Evolutionary conservation across 352 stramenopile species (phyloP).

Genomic region (Phytopythium delawarense): DNA sequence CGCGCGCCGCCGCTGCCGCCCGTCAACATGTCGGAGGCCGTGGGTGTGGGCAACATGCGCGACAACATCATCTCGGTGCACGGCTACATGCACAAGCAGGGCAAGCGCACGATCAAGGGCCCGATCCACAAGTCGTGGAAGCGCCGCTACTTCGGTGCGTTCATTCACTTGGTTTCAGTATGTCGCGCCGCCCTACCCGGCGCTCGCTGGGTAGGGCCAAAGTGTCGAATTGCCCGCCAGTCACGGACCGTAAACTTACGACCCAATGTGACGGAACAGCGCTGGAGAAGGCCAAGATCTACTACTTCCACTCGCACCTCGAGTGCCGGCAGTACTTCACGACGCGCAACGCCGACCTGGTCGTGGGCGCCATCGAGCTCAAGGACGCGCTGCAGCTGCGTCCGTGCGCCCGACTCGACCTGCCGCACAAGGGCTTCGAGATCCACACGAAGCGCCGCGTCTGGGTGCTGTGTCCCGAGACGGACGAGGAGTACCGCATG

Average conservation of each 20-base stretch:
- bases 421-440: conserved; percentile 81
- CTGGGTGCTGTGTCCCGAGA: conserved; percentile 84
- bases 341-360: conserved; percentile 75
- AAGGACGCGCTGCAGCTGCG: conserved; percentile 85
- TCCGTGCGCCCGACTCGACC: conserved; percentile 69
- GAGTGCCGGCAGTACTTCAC: conserved; percentile 88
- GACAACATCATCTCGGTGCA: conserved; percentile 89
- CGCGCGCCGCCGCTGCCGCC: conserved; percentile 56
- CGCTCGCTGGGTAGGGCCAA: too few relatives aligned
- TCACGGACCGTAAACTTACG: neutral
- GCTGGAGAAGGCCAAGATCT: conserved; percentile 86
- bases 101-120: conserved; percentile 84
- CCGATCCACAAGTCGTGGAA: conserved; percentile 88
- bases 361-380: conserved; percentile 76
- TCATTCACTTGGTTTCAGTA: too few relatives aligned
- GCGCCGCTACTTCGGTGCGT: conserved; percentile 71
- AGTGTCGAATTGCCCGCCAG: neutral
- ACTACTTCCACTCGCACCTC: conserved; percentile 85
- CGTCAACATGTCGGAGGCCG: conserved; percentile 70
- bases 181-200: neutral
- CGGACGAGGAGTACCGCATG: conserved; percentile 82
- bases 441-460: conserved; percentile 82
- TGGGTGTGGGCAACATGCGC: conserved; percentile 42
- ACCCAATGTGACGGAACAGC: conserved; percentile 11
- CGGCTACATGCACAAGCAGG: conserved; percentile 89